Evolutionary conservation across 495 filamentous ascomycete genomes (phyloP).

Genomic region (Talaromyces stipitatus): DNA sequence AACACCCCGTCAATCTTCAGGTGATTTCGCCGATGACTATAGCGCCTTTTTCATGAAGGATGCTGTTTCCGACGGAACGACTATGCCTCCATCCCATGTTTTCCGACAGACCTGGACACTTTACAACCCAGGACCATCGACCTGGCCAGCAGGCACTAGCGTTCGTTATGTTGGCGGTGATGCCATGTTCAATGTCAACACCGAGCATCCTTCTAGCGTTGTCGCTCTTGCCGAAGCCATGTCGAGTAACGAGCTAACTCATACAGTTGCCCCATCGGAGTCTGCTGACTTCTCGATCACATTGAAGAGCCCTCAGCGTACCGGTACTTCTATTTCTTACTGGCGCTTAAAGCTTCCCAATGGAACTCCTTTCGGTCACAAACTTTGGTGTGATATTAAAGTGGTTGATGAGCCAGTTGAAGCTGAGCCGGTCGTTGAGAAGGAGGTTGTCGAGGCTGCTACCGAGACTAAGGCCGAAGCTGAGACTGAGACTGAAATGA

Average conservation of each 20-base stretch:
- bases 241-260: constrained; percentile 70
- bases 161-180: constrained; percentile 91
- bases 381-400: constrained; percentile 88
- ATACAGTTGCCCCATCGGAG: constrained; percentile 62
- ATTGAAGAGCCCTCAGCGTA: constrained; percentile 67
- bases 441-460: neutral
- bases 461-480: neutral
- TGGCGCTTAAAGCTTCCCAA: constrained; percentile 87
- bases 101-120: constrained; percentile 93
- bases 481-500: constrained; percentile 13
- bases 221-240: constrained; percentile 63
- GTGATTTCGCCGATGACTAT: neutral
- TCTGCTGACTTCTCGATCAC: constrained; percentile 73
- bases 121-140: constrained; percentile 65
- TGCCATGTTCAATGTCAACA: constrained; percentile 84
- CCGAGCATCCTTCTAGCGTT: constrained; percentile 65
- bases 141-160: constrained; percentile 85
- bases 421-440: constrained; percentile 7
- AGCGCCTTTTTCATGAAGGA: constrained; percentile 71
- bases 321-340: constrained; percentile 79
- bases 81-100: constrained; percentile 53
- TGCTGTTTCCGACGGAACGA: constrained; percentile 68
- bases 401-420: constrained; percentile 37
- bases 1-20: neutral
- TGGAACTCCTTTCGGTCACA: constrained; percentile 79